Evolutionary conservation across 441 rosid genomes (phyloP).

Genomic region (Euphorbia neoarborescens): DNA sequence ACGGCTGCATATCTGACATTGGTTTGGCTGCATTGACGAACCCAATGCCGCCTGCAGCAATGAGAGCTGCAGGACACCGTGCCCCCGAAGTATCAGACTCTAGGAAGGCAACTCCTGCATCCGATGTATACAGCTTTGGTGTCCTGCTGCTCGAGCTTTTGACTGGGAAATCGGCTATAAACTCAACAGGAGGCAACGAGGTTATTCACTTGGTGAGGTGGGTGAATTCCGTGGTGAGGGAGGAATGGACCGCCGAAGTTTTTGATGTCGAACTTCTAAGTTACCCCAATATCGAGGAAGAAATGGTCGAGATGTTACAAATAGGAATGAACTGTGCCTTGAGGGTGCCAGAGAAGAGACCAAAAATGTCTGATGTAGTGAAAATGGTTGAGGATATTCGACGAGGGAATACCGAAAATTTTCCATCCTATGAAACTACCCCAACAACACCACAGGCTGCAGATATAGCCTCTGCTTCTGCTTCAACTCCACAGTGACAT

Average conservation of each 20-base stretch:
- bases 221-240: constrained; percentile 88
- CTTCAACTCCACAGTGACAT: constrained; percentile 25
- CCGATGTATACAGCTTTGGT: constrained; percentile 78
- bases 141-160: constrained; percentile 80
- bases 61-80: constrained; percentile 59
- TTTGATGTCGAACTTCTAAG: constrained; percentile 72
- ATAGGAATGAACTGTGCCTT: constrained; percentile 69
- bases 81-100: constrained; percentile 80
- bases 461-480: constrained; percentile 43
- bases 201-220: constrained; percentile 71
- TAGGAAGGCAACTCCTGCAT: constrained; percentile 55
- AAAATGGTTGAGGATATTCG: constrained; percentile 66
- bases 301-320: constrained; percentile 91
- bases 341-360: constrained; percentile 67
- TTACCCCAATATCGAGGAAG: constrained; percentile 84
- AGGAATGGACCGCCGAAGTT: constrained; percentile 97
- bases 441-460: constrained; percentile 36
- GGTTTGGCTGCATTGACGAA: constrained; percentile 68
- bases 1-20: constrained; percentile 56
- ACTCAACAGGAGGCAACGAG: constrained; percentile 45
- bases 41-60: constrained; percentile 36
- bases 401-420: constrained; percentile 25
- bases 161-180: constrained; percentile 59
- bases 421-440: constrained; percentile 34
- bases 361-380: constrained; percentile 53